Base-by-base conservation (phyloP, 352 stramenopile genomes). In the Phytopythium delawarense region DNA sequence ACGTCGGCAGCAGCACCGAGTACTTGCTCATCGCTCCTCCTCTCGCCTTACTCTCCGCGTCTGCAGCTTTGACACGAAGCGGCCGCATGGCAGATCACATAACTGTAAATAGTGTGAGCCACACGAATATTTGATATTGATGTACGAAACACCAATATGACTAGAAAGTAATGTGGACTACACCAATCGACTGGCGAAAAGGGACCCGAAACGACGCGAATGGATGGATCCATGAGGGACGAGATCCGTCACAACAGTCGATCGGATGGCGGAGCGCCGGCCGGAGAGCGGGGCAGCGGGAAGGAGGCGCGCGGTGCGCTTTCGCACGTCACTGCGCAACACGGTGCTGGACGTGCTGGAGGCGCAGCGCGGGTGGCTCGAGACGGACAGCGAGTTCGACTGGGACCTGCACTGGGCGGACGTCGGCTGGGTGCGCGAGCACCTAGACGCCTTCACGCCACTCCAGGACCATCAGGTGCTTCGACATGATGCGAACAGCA, bases 1-100 rank as follows among this genome's bases (percentile, higher is more conserved):
- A 99, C 35, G 96, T 99, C 58, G 97, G 97, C 62, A 99, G 76
- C 66, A 99, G 95, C 37, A 99, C 86, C 39, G 94, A 98, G 67
- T 98, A 98, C 75, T 92, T 93, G 68, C 75, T 71, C 49, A 62
- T 67, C 8, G 2, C 48, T 16, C 15, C 1, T n/a, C 40, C 25
- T 56, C 25, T 42, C 8, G 30, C 25, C 37, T 54, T 45, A 15
- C 16, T 58, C 15, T 13, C 5, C 7, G 40, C 40, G 45, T 15
- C 23, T 58, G 48, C 18, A n/a, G 23, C 18, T 54, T 59, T 53
- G 23, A 63, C 49, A 57, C 40, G 59, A 54, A 58, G 59, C 55
- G 12, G 18, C 42, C 42, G 11, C 34, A 13, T 12, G 7, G 34
- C 34, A 12, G 34, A 39, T 39, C 34, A 39, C 11, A 39, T 9